Base-by-base conservation (phyloP, 805 yeast genomes). In the Tetrapisispora namnaoensis region DNA sequence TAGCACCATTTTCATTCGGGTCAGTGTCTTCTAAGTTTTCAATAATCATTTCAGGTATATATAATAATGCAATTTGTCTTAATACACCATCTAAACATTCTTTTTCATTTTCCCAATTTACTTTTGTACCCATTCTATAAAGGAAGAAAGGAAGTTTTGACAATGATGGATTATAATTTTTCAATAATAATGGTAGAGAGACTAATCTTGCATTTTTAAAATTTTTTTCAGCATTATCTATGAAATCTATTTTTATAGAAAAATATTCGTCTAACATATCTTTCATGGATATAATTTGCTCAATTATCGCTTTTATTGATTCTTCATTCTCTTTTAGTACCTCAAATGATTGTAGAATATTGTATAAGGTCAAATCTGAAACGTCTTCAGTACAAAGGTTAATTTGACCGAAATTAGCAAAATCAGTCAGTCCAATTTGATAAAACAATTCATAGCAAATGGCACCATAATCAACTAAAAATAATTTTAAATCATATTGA, bases 211-310 rank as follows among this genome's bases (percentile, higher is more conserved):
- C 68, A n/a, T 63, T 65, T 0, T 56, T 60, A 2, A 58, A 46
- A 4, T 46, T 38, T 8, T 65, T 67, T 5, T 61, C 60, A 14
- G 63, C 71, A 1, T 61, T 57, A 30, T 35, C 44, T 18, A 30
- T 11, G 11, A 42, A 22, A 1, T 49, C 55, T 2, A 84, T 54
- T 1, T 55, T 65, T 7, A 88, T 71, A 6, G 75, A 71, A 62
- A 90, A 93, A 56, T 93, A 93, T 55, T 90, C 97, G 5, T 67
- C 58, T 38, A 85, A 70, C 98, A 93, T 91, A 3, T 80, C 88
- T 18, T 68, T 69, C 90, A 86, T 84, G 0, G 63, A 68, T 32
- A 63, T 59, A 1, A 79, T 47, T 8, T 53, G 55, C 9, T 42
- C 17, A 0, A 69, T 41, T 0, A 66, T 58, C 2, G 53, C 51